Evolutionary conservation across 352 stramenopile species (phyloP).

Genomic region (Globisporangium ultimum): DNA sequence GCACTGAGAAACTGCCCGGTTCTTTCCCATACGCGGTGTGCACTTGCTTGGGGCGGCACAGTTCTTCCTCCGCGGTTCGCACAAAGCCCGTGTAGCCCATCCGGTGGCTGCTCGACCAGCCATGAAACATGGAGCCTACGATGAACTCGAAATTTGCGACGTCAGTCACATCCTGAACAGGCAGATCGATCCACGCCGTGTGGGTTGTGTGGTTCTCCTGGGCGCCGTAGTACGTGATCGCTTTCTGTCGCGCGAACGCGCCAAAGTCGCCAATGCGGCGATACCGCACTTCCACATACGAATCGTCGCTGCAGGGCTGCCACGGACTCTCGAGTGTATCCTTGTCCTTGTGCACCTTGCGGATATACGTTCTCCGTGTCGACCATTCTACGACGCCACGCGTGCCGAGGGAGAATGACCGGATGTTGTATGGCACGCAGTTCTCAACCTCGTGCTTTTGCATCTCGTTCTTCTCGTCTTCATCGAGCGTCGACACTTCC

Average conservation of each 20-base stretch:
- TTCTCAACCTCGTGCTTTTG: conserved; percentile 83
- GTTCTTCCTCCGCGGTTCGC: conserved; percentile 32
- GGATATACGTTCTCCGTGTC: conserved; percentile 70
- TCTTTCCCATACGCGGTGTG: conserved; percentile 71
- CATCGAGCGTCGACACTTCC: conserved; percentile 35
- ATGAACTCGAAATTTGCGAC: conserved; percentile 55
- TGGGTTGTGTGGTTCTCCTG: conserved; percentile 62
- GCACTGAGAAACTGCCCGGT: conserved; percentile 59
- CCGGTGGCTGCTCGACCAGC: conserved; percentile 67
- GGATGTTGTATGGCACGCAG: conserved; percentile 79
- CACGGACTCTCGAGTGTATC: conserved; percentile 37
- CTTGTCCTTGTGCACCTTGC: conserved; percentile 48
- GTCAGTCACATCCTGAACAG: conserved; percentile 7
- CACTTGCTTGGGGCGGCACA: conserved; percentile 75
- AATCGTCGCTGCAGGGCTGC: conserved; percentile 69
- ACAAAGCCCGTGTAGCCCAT: conserved; percentile 51
- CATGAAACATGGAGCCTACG: conserved; percentile 74
- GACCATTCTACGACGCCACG: conserved; percentile 66
- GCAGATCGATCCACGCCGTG: conserved; percentile 56
- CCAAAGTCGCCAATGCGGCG: conserved; percentile 29
- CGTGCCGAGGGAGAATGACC: conserved; percentile 54
- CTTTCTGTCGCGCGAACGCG: conserved; percentile 36
- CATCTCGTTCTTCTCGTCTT: conserved; percentile 55
- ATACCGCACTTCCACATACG: conserved; percentile 54
- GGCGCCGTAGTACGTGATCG: conserved; percentile 51